phyloP scores from a whole-genome alignment of 257 asterid genomes.

The Solanum dulcamara region DNA sequence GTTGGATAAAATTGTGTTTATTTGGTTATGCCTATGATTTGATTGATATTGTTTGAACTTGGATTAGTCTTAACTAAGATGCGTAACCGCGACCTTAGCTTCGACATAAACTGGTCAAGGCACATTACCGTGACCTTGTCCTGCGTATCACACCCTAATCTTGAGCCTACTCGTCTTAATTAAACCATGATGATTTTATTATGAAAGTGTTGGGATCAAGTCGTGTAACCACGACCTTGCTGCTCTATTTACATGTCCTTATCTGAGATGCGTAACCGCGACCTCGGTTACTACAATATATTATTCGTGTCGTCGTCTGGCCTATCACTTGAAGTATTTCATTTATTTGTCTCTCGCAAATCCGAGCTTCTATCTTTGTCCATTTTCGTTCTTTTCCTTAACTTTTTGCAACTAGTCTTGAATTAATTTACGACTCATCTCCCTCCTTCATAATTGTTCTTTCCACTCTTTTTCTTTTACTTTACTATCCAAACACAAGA shows the following conservation, averaged over 20 bases:
- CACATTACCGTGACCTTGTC: neutral
- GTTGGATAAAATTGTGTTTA: neutral
- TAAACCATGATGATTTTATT: neutral
- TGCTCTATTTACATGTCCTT: neutral
- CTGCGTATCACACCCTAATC: neutral
- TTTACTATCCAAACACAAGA: neutral
- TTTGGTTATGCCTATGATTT: neutral
- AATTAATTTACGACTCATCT: neutral
- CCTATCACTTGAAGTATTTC: neutral
- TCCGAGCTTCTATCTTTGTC: neutral
- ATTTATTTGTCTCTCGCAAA: neutral
- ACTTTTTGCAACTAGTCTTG: neutral
- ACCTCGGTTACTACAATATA: neutral
- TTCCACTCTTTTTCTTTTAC: neutral
- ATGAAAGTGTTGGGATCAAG: neutral
- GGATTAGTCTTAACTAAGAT: neutral
- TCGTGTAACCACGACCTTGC: neutral
- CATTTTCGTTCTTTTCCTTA: neutral
- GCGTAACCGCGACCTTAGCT: neutral
- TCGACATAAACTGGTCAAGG: neutral
- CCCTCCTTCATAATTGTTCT: neutral
- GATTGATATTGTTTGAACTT: neutral
- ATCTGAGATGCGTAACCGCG: neutral
- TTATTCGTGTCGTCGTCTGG: neutral
- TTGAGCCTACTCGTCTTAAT: neutral